A percentile compares a stretch with the other conserved stretches of the same genome.
Evolutionary conservation across 2,329 filamentous ascomycete genomes (phyloP).

Genomic region (Penicillium concentricum): DNA sequence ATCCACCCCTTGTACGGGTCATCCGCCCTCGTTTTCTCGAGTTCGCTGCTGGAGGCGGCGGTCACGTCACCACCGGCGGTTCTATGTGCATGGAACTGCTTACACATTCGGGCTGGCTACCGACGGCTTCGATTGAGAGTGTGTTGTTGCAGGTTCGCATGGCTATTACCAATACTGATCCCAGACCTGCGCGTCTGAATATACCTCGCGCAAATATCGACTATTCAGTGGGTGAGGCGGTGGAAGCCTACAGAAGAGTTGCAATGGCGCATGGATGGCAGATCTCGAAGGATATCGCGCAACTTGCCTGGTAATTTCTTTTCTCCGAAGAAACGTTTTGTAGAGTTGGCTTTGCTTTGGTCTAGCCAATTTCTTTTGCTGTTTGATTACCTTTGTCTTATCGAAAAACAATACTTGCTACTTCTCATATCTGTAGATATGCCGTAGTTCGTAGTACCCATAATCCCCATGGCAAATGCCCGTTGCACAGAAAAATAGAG

Average conservation of each 20-base stretch:
- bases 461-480: neutral
- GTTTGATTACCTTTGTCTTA: neutral
- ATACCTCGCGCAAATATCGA: constrained; percentile 39
- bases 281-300: constrained; percentile 62
- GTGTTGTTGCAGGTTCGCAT: constrained; percentile 78
- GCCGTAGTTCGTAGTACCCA: neutral
- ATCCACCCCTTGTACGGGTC: constrained; percentile 81
- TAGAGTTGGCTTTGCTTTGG: neutral
- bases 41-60: constrained; percentile 72
- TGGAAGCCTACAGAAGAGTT: constrained; percentile 70
- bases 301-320: constrained; percentile 34
- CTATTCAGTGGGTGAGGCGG: constrained; percentile 69
- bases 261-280: constrained; percentile 70
- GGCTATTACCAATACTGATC: constrained; percentile 68
- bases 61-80: constrained; percentile 80
- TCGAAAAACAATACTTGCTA: neutral
- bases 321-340: neutral
- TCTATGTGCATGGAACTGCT: constrained; percentile 83
- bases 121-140: constrained; percentile 70
- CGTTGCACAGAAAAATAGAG: neutral
- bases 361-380: neutral
- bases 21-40: constrained; percentile 75
- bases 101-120: constrained; percentile 79
- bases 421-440: neutral
- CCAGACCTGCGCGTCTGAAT: constrained; percentile 68